Evolutionary conservation across 371 early-diverging fungal genomes (phyloP), one percentile per base, ranked within the genome.

Genomic region (Amoeboaphelidium protococcarum): DNA sequence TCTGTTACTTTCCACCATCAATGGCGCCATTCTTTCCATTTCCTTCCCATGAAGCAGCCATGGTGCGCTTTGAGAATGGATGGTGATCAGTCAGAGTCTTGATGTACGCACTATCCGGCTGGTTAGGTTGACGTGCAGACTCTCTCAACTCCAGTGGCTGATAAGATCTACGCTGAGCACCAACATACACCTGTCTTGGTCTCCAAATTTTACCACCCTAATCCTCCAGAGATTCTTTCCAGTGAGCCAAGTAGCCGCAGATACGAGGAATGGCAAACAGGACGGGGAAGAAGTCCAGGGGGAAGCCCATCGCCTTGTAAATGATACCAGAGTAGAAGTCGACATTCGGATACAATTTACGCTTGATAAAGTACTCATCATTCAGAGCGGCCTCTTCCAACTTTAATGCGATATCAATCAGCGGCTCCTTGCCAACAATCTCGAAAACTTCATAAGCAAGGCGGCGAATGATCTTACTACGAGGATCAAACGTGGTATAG

Each of bases 261-360:
- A 65, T 54, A 21, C 66, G 31, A 20, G 61, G 62, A 53, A 64
- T 65, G 25, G 60, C 58, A 52, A 72, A 71, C 40, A 72, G 58
- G 1, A 72, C 76, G 21, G 76, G 76, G 63, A 68, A 75, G 50
- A 72, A 69, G 49, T 75, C 76, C 37, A 68, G 65, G 4, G 76
- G 74, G 57, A 73, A 72, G 0, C 70, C 67, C 58, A 72, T 57
- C 2, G 70, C 64, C 37, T 59, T 57, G 54, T 65, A 65, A 59
- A 62, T 53, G 48, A 65, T 42, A 20, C 64, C 73, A 13, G 57
- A 54, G 55, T 63, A 72, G 52, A 60, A 73, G 44, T 73, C 74
- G 42, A 72, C 65, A 50, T 73, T 73, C 20, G 74, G 64, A 55
- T 63, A 68, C 22, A 73, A 58, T 40, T 61, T 59, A 21, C 74